A percentile compares a stretch with the other conserved stretches of the same genome.
phyloP scores from a whole-genome alignment of 2,329 filamentous ascomycete species.

The Diplodia scrobiculata region DNA sequence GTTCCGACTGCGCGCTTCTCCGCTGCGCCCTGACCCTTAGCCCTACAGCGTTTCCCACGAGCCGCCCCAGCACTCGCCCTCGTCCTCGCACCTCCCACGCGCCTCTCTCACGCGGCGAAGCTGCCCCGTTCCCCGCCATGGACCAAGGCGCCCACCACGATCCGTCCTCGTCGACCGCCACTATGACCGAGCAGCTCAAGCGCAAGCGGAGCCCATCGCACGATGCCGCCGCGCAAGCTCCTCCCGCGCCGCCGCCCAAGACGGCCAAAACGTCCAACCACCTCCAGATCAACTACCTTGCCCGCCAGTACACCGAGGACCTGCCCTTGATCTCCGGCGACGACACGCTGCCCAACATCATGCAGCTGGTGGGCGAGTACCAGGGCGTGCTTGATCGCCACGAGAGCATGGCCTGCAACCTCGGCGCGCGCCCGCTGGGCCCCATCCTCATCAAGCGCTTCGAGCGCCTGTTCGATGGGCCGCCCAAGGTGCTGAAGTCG shows the following conservation, averaged over 20 bases:
- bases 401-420: conserved; percentile 81
- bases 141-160: conserved; percentile 21
- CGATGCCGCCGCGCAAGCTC: conserved; percentile 38
- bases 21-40: conserved; percentile 23
- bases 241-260: conserved; percentile 51
- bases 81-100: background rate
- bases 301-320: conserved; percentile 63
- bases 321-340: conserved; percentile 64
- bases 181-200: conserved; percentile 45
- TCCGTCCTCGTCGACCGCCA: conserved; percentile 17
- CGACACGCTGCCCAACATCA: conserved; percentile 72
- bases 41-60: conserved; percentile 17
- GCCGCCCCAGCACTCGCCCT: background rate
- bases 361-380: conserved; percentile 75
- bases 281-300: conserved; percentile 69
- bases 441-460: conserved; percentile 83
- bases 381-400: conserved; percentile 82
- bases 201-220: conserved; percentile 52
- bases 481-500: conserved; percentile 67
- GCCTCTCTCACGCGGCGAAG: conserved; percentile 1
- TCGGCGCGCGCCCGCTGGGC: conserved; percentile 79
- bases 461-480: conserved; percentile 80
- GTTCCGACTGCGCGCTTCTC: conserved; percentile 22
- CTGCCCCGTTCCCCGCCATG: conserved; percentile 17
- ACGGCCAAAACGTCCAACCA: conserved; percentile 60